These are phyloP conservation scores for Peniophora sp. DNA, from an alignment of 1,284 basidiomycete genomes.

Conservation along the genomic window DNA sequence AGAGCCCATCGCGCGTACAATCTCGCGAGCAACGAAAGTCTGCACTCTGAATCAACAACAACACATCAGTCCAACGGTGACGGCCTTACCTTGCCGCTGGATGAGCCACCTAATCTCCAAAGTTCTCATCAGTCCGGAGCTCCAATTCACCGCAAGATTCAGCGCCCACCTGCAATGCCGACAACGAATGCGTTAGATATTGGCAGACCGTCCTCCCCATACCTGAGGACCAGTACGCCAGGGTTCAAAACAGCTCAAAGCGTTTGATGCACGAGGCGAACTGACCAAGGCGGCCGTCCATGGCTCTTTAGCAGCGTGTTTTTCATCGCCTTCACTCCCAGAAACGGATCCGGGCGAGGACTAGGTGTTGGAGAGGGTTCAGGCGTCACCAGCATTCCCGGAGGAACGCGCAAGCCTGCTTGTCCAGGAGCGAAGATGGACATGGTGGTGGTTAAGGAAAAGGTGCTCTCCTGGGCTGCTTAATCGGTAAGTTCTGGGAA, in stretches of 20 bases:
- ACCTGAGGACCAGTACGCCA: slow-evolving; percentile 37
- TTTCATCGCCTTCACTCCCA: slow-evolving; percentile 31
- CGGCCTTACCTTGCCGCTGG: slow-evolving; percentile 79
- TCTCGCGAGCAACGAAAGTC: slow-evolving; percentile 90
- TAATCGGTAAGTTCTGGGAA: too few species aligned
- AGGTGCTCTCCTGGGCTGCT: too few species aligned
- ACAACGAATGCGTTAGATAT: slow-evolving; percentile 82
- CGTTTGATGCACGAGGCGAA: slow-evolving; percentile 7
- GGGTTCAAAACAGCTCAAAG: neutral
- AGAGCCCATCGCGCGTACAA: slow-evolving; percentile 73
- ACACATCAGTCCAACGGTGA: neutral
- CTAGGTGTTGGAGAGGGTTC: slow-evolving; percentile 7
- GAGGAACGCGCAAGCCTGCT: neutral
- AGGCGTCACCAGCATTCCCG: slow-evolving; percentile 3
- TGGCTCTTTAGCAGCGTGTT: slow-evolving; percentile 81
- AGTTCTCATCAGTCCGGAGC: slow-evolving; percentile 2
- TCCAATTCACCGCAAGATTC: slow-evolving; percentile 19
- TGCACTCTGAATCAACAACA: slow-evolving; percentile 22
- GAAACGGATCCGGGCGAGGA: slow-evolving; percentile 2
- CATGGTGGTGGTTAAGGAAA: too few species aligned
- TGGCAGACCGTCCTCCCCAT: slow-evolving; percentile 63
- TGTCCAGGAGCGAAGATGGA: too few species aligned
- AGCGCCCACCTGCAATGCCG: slow-evolving; percentile 76
- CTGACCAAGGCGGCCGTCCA: slow-evolving; percentile 73
- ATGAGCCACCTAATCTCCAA: slow-evolving; percentile 66